Evolutionary conservation across 768 basidiomycete species (phyloP).

Genomic region (Termitomyces sp.): DNA sequence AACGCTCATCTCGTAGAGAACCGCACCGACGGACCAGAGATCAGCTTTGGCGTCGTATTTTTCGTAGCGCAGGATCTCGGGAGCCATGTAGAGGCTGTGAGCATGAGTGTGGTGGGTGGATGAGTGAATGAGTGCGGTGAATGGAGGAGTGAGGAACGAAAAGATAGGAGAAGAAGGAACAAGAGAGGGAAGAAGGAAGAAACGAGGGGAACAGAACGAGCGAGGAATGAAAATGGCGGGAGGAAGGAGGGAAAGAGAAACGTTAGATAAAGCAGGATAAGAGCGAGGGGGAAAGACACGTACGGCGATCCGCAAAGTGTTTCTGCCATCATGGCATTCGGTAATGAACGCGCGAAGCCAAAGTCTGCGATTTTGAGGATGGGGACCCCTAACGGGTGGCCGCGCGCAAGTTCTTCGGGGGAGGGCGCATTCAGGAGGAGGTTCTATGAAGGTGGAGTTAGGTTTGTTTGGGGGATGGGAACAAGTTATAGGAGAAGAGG

Average conservation of each 20-base stretch:
- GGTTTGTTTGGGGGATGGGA: not conserved
- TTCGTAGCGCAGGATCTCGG: constrained; percentile 94
- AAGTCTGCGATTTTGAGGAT: constrained; percentile 98
- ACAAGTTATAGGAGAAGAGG: too few relatives aligned
- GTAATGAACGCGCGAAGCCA: constrained; percentile 92
- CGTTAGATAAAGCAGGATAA: not conserved
- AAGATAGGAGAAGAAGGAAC: too few relatives aligned
- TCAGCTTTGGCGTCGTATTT: constrained; percentile 98
- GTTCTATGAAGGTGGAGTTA: constrained; percentile 50
- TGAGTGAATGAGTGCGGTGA: too few relatives aligned
- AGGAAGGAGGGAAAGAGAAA: not conserved
- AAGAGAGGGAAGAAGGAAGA: too few relatives aligned
- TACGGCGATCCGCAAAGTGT: constrained; percentile 97
- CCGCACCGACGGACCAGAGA: constrained; percentile 97
- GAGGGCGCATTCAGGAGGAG: constrained; percentile 83
- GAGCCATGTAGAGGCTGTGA: constrained; percentile 92
- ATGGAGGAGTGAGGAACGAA: too few relatives aligned
- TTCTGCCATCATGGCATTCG: constrained; percentile 93
- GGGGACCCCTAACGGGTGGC: constrained; percentile 90
- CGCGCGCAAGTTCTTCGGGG: constrained; percentile 73
- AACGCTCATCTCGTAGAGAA: constrained; percentile 92
- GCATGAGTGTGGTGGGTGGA: too few relatives aligned
- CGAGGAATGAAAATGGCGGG: too few relatives aligned
- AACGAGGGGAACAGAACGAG: too few relatives aligned
- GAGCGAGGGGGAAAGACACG: constrained; percentile 27